Percentiles rank a stretch among this genome's conserved stretches.
phyloP scores from a whole-genome alignment of 495 filamentous ascomycete genomes.

The Daldinia decipiens region DNA sequence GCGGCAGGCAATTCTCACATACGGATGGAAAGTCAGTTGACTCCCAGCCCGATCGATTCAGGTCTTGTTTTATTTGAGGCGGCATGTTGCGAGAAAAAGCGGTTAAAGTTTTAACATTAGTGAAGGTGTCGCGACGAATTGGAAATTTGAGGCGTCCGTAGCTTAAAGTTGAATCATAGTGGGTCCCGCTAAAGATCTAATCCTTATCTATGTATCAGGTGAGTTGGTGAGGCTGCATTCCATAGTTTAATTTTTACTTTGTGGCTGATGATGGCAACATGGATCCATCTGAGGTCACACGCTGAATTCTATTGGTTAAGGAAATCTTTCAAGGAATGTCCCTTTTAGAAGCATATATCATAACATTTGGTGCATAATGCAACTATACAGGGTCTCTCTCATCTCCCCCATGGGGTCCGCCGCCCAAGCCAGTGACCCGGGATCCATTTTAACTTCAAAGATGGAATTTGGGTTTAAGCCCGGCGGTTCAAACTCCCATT shows the following conservation, averaged over 20 bases:
- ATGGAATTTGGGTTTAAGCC: conserved; percentile 5
- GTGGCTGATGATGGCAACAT: neutral
- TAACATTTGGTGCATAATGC: neutral
- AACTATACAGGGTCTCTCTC: neutral
- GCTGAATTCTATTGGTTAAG: no score
- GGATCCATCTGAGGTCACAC: no score
- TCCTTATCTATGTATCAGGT: conserved; percentile 5
- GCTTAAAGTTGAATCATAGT: neutral
- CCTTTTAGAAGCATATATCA: neutral
- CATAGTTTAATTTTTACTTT: neutral
- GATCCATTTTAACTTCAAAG: conserved; percentile 3
- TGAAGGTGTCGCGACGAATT: conserved; percentile 9
- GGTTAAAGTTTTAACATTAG: neutral
- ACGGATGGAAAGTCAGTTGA: conserved; percentile 82
- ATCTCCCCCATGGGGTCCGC: conserved; percentile 25
- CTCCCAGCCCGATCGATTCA: conserved; percentile 97
- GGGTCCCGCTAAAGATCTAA: neutral
- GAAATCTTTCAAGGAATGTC: neutral
- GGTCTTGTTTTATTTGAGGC: conserved; percentile 88
- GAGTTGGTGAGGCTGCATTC: neutral
- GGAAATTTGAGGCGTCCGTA: conserved; percentile 10
- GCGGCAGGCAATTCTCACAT: conserved; percentile 82
- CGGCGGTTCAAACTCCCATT: conserved; percentile 9
- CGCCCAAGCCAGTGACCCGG: conserved; percentile 3
- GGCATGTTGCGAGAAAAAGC: conserved; percentile 52